Evolutionary conservation across 305 asterid species (phyloP).

Genomic region (Rubia tinctorum): DNA sequence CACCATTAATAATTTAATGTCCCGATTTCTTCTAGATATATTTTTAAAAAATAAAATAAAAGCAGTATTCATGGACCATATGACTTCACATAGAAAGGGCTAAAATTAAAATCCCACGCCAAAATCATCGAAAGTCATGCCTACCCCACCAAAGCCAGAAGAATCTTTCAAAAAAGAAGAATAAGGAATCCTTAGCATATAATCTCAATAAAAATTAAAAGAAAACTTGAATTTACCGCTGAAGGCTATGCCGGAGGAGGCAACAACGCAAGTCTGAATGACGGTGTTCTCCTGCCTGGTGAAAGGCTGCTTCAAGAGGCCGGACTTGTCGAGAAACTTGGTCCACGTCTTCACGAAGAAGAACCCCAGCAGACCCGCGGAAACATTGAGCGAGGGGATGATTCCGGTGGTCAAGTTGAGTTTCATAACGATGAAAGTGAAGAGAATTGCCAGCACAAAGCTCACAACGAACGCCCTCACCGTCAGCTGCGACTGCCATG

Average conservation of each 20-base stretch:
- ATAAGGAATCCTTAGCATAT: neutral
- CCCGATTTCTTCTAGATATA: neutral
- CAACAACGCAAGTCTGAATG: conserved; percentile 96
- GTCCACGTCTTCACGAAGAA: conserved; percentile 91
- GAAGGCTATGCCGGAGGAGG: conserved; percentile 93
- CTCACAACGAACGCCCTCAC: conserved; percentile 73
- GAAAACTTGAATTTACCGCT: conserved; percentile 46
- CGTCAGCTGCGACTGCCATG: conserved; percentile 86
- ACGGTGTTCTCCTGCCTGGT: conserved; percentile 94
- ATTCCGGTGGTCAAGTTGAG: conserved; percentile 88
- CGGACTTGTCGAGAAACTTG: conserved; percentile 61
- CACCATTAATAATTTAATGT: neutral
- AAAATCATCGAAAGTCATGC: neutral
- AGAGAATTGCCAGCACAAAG: conserved; percentile 56
- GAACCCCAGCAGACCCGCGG: conserved; percentile 95
- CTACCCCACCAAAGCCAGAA: neutral
- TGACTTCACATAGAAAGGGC: neutral
- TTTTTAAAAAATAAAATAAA: neutral
- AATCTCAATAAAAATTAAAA: neutral
- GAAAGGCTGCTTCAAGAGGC: conserved; percentile 73
- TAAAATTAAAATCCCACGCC: neutral
- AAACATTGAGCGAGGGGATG: conserved; percentile 90
- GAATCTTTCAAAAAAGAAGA: neutral
- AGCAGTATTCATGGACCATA: neutral
- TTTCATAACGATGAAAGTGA: conserved; percentile 94